Evolutionary conservation across 371 early-diverging fungal genomes (phyloP).

Genomic region (Lichtheimia corymbifera): DNA sequence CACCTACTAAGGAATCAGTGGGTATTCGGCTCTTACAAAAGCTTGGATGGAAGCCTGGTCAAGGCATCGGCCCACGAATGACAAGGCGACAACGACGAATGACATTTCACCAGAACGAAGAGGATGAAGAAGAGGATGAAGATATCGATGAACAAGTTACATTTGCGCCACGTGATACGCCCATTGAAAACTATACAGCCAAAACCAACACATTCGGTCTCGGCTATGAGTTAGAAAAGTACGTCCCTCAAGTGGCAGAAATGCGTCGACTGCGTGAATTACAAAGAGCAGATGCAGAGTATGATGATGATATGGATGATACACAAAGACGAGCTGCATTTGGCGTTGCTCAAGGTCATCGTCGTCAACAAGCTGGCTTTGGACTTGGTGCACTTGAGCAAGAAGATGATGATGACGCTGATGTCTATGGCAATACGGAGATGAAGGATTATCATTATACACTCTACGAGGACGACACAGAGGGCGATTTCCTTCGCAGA

Average conservation of each 20-base stretch:
- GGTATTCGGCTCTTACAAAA: slow-evolving; percentile 64
- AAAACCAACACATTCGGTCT: slow-evolving; percentile 69
- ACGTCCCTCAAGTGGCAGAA: slow-evolving; percentile 68
- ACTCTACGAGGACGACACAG: slow-evolving; percentile 42
- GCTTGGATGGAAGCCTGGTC: slow-evolving; percentile 88
- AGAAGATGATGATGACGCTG: slow-evolving; percentile 53
- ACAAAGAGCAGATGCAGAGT: slow-evolving; percentile 12
- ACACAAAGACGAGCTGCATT: slow-evolving; percentile 30
- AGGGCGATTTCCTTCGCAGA: slow-evolving; percentile 16
- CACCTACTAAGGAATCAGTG: slow-evolving; percentile 64
- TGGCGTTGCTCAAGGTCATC: slow-evolving; percentile 22
- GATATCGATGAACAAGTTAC: slow-evolving; percentile 48
- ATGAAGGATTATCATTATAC: slow-evolving; percentile 33
- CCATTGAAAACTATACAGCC: slow-evolving; percentile 52
- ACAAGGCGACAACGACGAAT: slow-evolving; percentile 15
- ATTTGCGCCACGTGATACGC: slow-evolving; percentile 78
- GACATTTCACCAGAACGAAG: slow-evolving; percentile 1
- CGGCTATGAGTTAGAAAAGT: slow-evolving; percentile 66
- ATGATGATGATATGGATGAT: slow-evolving; percentile 5
- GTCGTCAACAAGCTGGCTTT: slow-evolving; percentile 19
- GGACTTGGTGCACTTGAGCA: slow-evolving; percentile 53
- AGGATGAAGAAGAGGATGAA: slow-evolving; percentile 33
- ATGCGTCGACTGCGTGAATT: slow-evolving; percentile 39
- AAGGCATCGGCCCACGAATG: slow-evolving; percentile 78
- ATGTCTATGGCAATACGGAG: slow-evolving; percentile 32